Percentiles rank a stretch among this genome's conserved stretches.
phyloP scores from a whole-genome alignment of 176 grass and related monocot genomes.

The Carex scoparia region DNA sequence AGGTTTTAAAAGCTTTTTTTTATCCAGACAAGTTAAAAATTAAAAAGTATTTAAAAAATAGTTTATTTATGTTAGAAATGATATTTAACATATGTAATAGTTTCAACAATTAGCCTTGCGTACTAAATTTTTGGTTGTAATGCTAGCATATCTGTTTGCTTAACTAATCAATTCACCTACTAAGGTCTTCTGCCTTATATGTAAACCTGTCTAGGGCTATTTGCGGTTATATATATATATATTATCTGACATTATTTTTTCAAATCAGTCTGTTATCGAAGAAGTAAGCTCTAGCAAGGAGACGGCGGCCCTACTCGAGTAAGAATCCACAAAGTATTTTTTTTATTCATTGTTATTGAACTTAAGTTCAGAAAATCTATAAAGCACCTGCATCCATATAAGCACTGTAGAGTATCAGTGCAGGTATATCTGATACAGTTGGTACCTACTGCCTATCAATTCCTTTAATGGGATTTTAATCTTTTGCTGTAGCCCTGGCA shows the following conservation, averaged over 20 bases:
- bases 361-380: conserved; percentile 2
- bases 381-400: neutral
- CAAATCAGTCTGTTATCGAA: conserved; percentile 91
- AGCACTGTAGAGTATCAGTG: neutral
- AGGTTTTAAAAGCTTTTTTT: conserved; percentile 44
- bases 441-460: conserved; percentile 20
- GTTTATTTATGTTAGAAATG: neutral
- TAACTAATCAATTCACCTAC: neutral
- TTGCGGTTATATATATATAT: conserved; percentile 4
- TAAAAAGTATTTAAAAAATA: neutral
- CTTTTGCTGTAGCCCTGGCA: neutral
- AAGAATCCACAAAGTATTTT: conserved; percentile 36
- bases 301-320: conserved; percentile 82
- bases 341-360: conserved; percentile 27
- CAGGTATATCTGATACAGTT: neutral
- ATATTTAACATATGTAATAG: neutral
- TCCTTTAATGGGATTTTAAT: neutral
- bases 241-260: conserved; percentile 7
- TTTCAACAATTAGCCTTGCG: neutral
- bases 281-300: conserved; percentile 95
- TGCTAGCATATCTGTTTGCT: neutral
- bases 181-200: neutral
- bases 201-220: neutral
- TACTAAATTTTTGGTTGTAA: neutral
- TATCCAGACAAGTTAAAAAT: neutral